Conservation (phyloP, 1,284 basidiomycete genomes). For the Leccinum cinnamomeum region DNA sequence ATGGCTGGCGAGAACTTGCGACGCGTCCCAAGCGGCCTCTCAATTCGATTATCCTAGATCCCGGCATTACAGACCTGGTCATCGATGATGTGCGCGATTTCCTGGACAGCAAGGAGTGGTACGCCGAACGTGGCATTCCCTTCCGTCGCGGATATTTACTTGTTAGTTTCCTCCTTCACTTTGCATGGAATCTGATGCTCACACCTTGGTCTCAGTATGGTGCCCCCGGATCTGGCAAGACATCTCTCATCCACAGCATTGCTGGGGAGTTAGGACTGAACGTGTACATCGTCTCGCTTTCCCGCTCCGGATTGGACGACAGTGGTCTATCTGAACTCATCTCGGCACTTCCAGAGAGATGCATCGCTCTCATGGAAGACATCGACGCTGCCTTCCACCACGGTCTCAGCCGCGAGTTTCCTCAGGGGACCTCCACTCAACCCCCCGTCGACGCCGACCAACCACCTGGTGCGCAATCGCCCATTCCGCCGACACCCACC, state of each 20-base stretch:
- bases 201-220: conserved; percentile 50
- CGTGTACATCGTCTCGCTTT: conserved; percentile 75
- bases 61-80: conserved; percentile 61
- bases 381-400: conserved; percentile 73
- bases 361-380: conserved; percentile 80
- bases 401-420: conserved; percentile 46
- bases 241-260: conserved; percentile 70
- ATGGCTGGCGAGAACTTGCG: conserved; percentile 54
- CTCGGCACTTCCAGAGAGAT: conserved; percentile 62
- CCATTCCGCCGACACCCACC: conserved; percentile 17
- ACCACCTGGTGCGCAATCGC: not conserved
- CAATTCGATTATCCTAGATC: conserved; percentile 65
- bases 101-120: conserved; percentile 64
- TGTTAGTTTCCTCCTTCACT: conserved; percentile 32
- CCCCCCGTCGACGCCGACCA: not conserved
- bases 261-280: conserved; percentile 75
- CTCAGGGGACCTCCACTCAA: not conserved
- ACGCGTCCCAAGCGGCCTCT: conserved; percentile 63
- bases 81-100: conserved; percentile 69
- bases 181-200: not conserved
- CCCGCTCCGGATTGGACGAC: conserved; percentile 70
- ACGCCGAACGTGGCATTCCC: conserved; percentile 64
- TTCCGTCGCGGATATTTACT: conserved; percentile 73
- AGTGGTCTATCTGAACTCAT: conserved; percentile 58
- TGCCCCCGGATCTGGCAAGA: conserved; percentile 74